These are phyloP conservation scores for Backusella circina DNA, from an alignment of 192 early-diverging fungal genomes.

Conservation along the genomic window DNA sequence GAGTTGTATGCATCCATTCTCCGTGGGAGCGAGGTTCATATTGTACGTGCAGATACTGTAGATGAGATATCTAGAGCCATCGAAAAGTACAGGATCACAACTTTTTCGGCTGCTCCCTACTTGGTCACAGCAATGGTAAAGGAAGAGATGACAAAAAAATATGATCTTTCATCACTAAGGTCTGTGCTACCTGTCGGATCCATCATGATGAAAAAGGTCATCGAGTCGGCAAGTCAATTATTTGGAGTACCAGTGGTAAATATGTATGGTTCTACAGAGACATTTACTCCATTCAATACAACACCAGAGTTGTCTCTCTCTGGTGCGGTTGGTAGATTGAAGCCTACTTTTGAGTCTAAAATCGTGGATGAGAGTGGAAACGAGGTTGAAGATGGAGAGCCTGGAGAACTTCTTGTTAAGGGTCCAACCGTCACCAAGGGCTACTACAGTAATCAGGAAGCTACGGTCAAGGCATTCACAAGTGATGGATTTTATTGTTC, in stretches of 20 bases:
- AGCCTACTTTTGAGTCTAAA: neutral
- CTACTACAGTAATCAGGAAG: conserved; percentile 65
- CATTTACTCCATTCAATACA: neutral
- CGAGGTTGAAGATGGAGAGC: neutral
- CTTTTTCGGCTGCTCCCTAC: neutral
- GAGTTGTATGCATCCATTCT: neutral
- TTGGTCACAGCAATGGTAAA: neutral
- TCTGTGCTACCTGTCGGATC: neutral
- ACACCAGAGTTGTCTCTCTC: neutral
- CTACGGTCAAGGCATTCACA: conserved; percentile 64
- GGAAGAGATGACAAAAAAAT: neutral
- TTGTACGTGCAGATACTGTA: neutral
- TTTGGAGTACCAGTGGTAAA: neutral
- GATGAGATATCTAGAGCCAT: neutral
- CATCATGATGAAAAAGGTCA: neutral
- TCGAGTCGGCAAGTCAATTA: neutral
- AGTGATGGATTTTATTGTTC: conserved; percentile 73
- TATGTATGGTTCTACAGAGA: neutral
- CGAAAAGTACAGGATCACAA: neutral
- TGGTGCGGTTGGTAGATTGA: neutral
- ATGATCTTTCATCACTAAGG: neutral
- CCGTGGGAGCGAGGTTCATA: neutral
- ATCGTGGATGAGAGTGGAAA: neutral
- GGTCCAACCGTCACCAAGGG: conserved; percentile 75
- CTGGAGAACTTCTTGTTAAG: conserved; percentile 79